These are phyloP conservation scores for Psilocybe cubensis DNA, from an alignment of 768 basidiomycete genomes.

Conservation along the genomic window DNA sequence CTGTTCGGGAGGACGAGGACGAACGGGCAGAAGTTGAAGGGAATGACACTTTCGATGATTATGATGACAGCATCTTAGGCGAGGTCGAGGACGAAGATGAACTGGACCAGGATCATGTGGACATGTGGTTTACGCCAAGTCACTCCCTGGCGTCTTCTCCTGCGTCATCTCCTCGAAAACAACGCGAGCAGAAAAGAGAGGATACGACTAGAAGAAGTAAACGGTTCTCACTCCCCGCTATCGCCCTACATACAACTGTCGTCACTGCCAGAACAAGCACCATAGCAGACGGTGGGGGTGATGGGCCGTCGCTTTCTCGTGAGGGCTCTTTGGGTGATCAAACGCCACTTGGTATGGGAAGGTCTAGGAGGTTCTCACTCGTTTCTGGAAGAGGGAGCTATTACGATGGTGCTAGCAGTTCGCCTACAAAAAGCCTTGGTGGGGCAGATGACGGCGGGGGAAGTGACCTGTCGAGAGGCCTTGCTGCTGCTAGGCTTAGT, in stretches of 20 bases:
- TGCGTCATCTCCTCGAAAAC: slow-evolving; percentile 26
- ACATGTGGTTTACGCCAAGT: slow-evolving; percentile 16
- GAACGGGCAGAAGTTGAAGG: background rate
- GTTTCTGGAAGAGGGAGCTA: slow-evolving; percentile 46
- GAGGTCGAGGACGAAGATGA: slow-evolving; percentile 7
- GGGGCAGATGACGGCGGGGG: slow-evolving; percentile 5
- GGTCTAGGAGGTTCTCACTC: slow-evolving; percentile 60
- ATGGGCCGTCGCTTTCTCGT: slow-evolving; percentile 10
- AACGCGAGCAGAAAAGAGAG: slow-evolving; percentile 39
- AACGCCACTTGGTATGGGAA: slow-evolving; percentile 9
- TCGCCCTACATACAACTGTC: slow-evolving; percentile 72
- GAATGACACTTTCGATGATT: background rate
- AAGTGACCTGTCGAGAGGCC: slow-evolving; percentile 40
- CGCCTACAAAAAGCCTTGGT: background rate
- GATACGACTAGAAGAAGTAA: slow-evolving; percentile 66
- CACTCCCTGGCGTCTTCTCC: slow-evolving; percentile 25
- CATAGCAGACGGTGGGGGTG: slow-evolving; percentile 18
- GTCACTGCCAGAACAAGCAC: slow-evolving; percentile 62
- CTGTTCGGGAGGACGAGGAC: background rate
- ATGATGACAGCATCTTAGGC: background rate
- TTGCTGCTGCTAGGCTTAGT: slow-evolving; percentile 57
- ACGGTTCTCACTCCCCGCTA: slow-evolving; percentile 77
- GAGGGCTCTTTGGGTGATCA: slow-evolving; percentile 14
- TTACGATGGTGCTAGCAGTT: slow-evolving; percentile 17
- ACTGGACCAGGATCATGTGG: slow-evolving; percentile 13